Evolutionary conservation across 129 eudicot species (phyloP), one percentile per base, ranked within the genome.

Genomic region (Erigeron canadensis): DNA sequence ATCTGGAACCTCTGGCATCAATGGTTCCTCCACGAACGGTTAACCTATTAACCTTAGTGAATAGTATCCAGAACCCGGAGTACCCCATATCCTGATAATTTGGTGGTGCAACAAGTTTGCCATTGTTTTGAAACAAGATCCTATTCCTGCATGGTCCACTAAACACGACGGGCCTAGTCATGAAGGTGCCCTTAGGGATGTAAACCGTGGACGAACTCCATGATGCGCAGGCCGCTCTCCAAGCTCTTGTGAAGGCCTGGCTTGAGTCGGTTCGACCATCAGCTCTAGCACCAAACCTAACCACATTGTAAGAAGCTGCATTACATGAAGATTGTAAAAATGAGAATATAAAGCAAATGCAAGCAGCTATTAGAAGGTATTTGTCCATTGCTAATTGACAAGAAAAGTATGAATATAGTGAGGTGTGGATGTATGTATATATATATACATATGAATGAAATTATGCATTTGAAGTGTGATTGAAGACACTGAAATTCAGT

Each of bases 1-100:
- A 85, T 55, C 75, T 70, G 1, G 88, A 53, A 28, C 96, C 94
- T 40, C 76, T 71, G 5, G 84, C 96, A 46, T 87, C 89, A n/a
- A 90, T 63, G 50, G 75, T 66, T 23, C 95, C 97, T 0, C 95
- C 97, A 10, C 43, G 69, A 62, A 90, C 71, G 1, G 80, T 63
- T 46, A 90, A 74, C 75, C 88, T 48, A 2, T 80, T 62, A 5
- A 87, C 80, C 65, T 81, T 60, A 19, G 69, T 21, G 63, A 90
- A 90, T 72, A 87, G 43, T 34, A 90, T 81, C 97, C 95, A 90
- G 50, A 79, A 83, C 6, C 86, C 89, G 0, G 95, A 81, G 58
- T 83, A 81, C 1, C 89, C 95, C 60, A 87, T 71, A 51, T 78
- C 76, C 28, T 79, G 47, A 74, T 85, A 84, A 78, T 87, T 81